These are phyloP conservation scores for Aethionema arabicum DNA, from an alignment of 345 rosid species.

Conservation along the genomic window DNA sequence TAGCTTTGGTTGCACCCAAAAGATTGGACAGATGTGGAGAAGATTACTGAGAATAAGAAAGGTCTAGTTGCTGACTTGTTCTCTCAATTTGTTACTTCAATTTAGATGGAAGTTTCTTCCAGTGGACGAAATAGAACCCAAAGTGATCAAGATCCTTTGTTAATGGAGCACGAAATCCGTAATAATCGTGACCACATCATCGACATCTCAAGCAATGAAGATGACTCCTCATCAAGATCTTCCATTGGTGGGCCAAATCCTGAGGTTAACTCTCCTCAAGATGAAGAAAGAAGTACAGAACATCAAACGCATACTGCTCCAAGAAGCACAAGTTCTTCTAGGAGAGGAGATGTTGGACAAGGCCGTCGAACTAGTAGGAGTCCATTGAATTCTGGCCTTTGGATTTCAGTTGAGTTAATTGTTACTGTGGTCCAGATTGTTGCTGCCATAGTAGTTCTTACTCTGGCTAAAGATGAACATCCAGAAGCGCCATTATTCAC, in stretches of 20 bases:
- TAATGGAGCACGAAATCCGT: slow-evolving; percentile 56
- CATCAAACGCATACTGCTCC: slow-evolving; percentile 35
- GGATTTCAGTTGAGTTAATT: slow-evolving; percentile 79
- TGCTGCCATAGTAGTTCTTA: slow-evolving; percentile 71
- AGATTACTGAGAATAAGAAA: slow-evolving; percentile 10
- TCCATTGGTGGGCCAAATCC: slow-evolving; percentile 43
- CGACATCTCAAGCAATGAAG: slow-evolving; percentile 46
- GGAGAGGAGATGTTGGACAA: slow-evolving; percentile 49
- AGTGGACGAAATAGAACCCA: slow-evolving; percentile 40
- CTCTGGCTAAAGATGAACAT: slow-evolving; percentile 64
- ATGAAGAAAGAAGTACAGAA: slow-evolving; percentile 34
- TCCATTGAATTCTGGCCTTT: slow-evolving; percentile 77
- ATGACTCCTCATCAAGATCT: slow-evolving; percentile 48
- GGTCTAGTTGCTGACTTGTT: slow-evolving; percentile 30
- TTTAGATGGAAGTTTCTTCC: slow-evolving; percentile 61
- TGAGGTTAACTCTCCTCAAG: slow-evolving; percentile 32
- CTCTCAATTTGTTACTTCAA: slow-evolving; percentile 35
- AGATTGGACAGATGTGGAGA: slow-evolving; percentile 14
- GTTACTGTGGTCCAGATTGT: slow-evolving; percentile 70
- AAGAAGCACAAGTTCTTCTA: slow-evolving; percentile 43
- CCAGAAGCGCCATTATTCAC: slow-evolving; percentile 76
- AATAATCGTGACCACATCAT: slow-evolving; percentile 52
- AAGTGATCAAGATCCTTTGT: slow-evolving; percentile 56
- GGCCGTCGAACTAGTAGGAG: slow-evolving; percentile 51
- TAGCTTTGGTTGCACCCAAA: slow-evolving; percentile 1